A percentile compares a stretch with the other conserved stretches of the same genome.
phyloP scores from a whole-genome alignment of 352 stramenopile species.

The Blastocystis sp. region DNA sequence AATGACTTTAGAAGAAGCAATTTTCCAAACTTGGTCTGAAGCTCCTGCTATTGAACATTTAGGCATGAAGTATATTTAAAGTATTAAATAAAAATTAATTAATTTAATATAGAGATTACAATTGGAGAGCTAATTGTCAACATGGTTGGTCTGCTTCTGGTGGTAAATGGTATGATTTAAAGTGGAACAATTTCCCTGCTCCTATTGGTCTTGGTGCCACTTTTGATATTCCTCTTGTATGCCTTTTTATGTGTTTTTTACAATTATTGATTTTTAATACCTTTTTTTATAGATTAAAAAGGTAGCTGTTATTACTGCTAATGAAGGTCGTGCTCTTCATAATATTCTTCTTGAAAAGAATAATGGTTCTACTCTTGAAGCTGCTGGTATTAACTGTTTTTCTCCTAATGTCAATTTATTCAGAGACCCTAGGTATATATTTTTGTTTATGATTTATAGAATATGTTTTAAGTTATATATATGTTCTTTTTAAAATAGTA shows the following conservation, averaged over 20 bases:
- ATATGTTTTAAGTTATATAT: no score
- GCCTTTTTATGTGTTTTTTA: neutral
- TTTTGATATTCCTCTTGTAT: conserved; percentile 1
- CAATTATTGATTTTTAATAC: no score
- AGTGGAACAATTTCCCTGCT: conserved; percentile 4
- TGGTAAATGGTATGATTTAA: conserved; percentile 3
- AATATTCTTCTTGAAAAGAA: conserved; percentile 9
- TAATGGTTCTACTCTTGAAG: conserved; percentile 4
- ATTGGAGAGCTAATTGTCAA: conserved; percentile 11
- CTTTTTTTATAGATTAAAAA: neutral
- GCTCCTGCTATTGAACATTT: conserved; percentile 4
- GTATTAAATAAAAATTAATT: no score
- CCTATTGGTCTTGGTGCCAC: conserved; percentile 2
- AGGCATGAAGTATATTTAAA: no score
- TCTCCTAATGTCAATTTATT: conserved; percentile 10
- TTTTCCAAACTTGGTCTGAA: neutral
- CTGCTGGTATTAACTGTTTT: neutral
- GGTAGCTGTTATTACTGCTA: neutral
- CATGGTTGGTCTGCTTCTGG: neutral
- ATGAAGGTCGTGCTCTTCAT: conserved; percentile 7
- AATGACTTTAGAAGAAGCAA: conserved; percentile 2
- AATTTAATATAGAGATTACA: no score
- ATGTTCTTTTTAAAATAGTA: no score
- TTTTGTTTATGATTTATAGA: no score
- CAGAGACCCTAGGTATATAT: neutral